These are phyloP conservation scores for Lumnitzera racemosa DNA, from an alignment of 345 rosid species.

Conservation along the genomic window DNA sequence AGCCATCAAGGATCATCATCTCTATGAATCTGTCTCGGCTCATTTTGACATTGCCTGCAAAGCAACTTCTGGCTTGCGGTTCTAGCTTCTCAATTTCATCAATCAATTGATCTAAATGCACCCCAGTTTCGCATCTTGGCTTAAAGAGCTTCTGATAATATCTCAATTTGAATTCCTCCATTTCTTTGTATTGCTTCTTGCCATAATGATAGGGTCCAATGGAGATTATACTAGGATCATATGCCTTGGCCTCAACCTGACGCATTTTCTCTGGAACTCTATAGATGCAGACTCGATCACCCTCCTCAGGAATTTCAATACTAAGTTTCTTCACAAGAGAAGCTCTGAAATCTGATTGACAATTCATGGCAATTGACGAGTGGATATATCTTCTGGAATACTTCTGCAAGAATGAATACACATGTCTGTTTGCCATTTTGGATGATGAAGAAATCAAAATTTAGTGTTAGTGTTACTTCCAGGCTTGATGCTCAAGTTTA, in stretches of 20 bases:
- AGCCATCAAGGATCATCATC: constrained; percentile 28
- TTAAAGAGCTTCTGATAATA: constrained; percentile 12
- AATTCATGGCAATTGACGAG: no score
- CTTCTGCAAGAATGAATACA: no score
- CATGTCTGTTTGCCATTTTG: no score
- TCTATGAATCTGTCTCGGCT: neutral
- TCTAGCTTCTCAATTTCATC: no score
- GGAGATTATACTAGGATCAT: constrained; percentile 19
- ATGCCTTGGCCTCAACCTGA: constrained; percentile 17
- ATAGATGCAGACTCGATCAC: constrained; percentile 18
- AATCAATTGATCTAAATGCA: no score
- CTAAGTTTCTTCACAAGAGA: constrained; percentile 6
- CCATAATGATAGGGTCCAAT: constrained; percentile 27
- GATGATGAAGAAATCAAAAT: no score
- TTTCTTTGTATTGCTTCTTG: neutral
- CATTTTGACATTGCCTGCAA: neutral
- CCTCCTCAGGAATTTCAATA: constrained; percentile 1
- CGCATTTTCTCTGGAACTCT: constrained; percentile 7
- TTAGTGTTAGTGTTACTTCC: no score
- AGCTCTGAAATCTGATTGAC: constrained; percentile 2
- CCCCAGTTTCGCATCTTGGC: neutral
- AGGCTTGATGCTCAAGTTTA: no score
- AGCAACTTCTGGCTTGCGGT: neutral
- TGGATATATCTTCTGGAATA: no score
- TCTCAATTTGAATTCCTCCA: constrained; percentile 13